Evolutionary conservation across 2,329 filamentous ascomycete species (phyloP).

Genomic region (Alternaria alternata): DNA sequence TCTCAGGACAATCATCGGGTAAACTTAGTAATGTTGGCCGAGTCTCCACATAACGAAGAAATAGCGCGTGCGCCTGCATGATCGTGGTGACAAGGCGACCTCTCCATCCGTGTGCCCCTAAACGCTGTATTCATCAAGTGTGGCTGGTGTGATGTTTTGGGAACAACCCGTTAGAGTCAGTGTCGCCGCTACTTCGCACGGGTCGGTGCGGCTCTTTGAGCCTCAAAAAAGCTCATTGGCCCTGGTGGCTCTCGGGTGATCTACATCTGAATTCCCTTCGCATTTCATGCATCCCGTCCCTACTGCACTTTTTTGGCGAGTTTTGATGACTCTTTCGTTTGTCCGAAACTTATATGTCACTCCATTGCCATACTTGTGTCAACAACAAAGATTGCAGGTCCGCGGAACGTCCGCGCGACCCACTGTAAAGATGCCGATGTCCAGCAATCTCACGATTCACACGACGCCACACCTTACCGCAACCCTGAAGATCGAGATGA

Average conservation of each 20-base stretch:
- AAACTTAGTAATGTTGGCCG: slow-evolving; percentile 1
- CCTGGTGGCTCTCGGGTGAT: not conserved
- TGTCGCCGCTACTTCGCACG: not conserved
- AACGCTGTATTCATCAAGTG: not conserved
- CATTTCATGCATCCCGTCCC: not conserved
- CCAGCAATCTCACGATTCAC: slow-evolving; percentile 8
- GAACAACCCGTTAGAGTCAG: not conserved
- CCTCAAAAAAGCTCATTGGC: not conserved
- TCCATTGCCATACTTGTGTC: not conserved
- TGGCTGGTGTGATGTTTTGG: not conserved
- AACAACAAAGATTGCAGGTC: not conserved
- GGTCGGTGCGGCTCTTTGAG: not conserved
- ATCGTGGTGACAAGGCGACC: not conserved
- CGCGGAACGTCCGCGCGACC: not conserved
- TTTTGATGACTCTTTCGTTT: not conserved
- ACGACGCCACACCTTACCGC: slow-evolving; percentile 11
- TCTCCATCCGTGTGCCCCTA: not conserved
- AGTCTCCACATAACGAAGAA: slow-evolving; percentile 9
- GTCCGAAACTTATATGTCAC: not conserved
- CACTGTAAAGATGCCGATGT: slow-evolving; percentile 11
- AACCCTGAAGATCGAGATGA: slow-evolving; percentile 13
- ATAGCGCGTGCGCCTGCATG: not conserved
- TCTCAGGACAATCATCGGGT: not conserved
- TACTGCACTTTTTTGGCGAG: not conserved
- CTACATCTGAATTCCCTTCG: not conserved